Evolutionary conservation across 2,329 filamentous ascomycete genomes (phyloP), one percentile per base, ranked within the genome.

Genomic region (Ceratocystis albifundus): DNA sequence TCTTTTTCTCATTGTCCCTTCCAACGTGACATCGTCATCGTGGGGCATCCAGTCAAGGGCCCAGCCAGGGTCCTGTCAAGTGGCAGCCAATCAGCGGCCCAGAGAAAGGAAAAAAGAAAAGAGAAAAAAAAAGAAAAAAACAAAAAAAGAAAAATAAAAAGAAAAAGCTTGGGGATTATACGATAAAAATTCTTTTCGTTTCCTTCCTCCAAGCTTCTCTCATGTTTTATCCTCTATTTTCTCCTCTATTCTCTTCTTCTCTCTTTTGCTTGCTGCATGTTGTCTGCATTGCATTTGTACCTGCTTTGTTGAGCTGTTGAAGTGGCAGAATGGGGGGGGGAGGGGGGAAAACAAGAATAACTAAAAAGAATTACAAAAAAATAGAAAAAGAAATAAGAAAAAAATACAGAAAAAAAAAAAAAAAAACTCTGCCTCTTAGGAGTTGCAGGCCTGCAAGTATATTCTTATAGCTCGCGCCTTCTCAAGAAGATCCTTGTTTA

Each of bases 281-380:
- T 20, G 28, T 59, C 55, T 59, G 55, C 55, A 59, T 59, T 32
- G 48, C 55, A 59, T 59, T n/a, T 20, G 55, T 59, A 59, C 55
- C 55, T 59, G 55, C 55, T 59, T 59, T 28, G 36, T 41, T n/a
- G 7, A 32, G 50, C 32, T 20, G 45, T 32, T 25, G 36, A 12
- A 15, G 4, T 53, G 20, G 48, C 22, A 53, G 20, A 20, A 53
- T 17, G 22, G n/a, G n/a, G n/a, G n/a, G n/a, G n/a, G n/a, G n/a
- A n/a, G n/a, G n/a, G n/a, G n/a, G n/a, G n/a, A n/a, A n/a, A n/a
- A n/a, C n/a, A n/a, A n/a, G n/a, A n/a, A n/a, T n/a, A n/a, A n/a
- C n/a, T n/a, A n/a, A n/a, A n/a, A n/a, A n/a, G n/a, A n/a, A n/a
- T n/a, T n/a, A n/a, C n/a, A n/a, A n/a, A n/a, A n/a, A n/a, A n/a